Evolutionary conservation across 1,284 basidiomycete genomes (phyloP).

Genomic region (Sporisorium exsertum): DNA sequence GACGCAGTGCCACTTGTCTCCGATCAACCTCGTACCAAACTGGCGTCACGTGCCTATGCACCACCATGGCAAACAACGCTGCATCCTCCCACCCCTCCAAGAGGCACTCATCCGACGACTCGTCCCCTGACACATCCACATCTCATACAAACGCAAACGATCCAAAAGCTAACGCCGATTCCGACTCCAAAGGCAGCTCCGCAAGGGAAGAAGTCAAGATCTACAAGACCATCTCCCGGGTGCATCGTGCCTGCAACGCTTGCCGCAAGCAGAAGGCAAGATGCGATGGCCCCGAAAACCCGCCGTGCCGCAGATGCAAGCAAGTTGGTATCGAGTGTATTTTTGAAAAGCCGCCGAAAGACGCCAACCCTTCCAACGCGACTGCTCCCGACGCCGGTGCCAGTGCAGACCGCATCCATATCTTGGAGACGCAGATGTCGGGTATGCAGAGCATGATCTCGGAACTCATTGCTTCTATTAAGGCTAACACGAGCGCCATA

Average conservation of each 20-base stretch:
- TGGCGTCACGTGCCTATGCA: background rate
- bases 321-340: constrained; percentile 84
- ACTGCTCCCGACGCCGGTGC: constrained; percentile 72
- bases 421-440: constrained; percentile 40
- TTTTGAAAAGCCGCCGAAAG: constrained; percentile 92
- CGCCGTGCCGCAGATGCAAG: constrained; percentile 88
- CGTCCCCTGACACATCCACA: constrained; percentile 1
- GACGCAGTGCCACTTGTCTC: background rate
- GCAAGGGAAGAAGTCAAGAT: constrained; percentile 34
- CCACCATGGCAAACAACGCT: constrained; percentile 18
- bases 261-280: constrained; percentile 55
- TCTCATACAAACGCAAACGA: constrained; percentile 1
- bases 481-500: constrained; percentile 42
- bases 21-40: background rate
- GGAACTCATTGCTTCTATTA: constrained; percentile 47
- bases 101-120: constrained; percentile 9
- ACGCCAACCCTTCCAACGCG: constrained; percentile 69
- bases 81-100: constrained; percentile 1
- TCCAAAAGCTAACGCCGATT: constrained; percentile 10
- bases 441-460: constrained; percentile 49
- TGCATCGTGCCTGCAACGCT: constrained; percentile 54
- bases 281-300: constrained; percentile 71
- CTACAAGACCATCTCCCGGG: constrained; percentile 51
- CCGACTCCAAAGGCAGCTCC: constrained; percentile 8
- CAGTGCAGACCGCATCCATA: constrained; percentile 32